Base-by-base conservation (phyloP, 1,284 basidiomycete species). In the Tranzscheliella williamsii region DNA sequence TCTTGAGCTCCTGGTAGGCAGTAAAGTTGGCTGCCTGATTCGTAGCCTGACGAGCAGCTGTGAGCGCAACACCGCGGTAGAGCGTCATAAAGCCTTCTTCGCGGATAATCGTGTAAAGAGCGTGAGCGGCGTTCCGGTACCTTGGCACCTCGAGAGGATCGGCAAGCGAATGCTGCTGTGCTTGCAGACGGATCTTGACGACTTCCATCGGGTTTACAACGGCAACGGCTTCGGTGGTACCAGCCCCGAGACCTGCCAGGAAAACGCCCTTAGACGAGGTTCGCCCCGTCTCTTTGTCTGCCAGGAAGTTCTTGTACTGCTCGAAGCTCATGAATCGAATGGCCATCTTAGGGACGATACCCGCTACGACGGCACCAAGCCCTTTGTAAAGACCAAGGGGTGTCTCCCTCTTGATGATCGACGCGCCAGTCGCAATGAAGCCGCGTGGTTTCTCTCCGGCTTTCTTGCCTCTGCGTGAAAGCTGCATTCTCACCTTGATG, bases 21-120 rank as follows among this genome's bases (percentile, higher is more conserved):
- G 94, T 98, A 74, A 99, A 99, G 80, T 98, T 98, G 47, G 91
- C 94, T 68, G 91, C 91, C 81, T 98, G 95, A 79, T 99, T 99
- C 20, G 94, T 99, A 11, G 95, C 93, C 82, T 98, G 95, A 42
- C 95, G 83, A 20, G 96, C 81, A 2, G 95, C 95, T 3, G 95
- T 98, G 38, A 98, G 83, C 9, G 73, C 78, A 22, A 98, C 94
- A 52, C 94, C 94, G 64, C 94, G 85, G 79, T 97, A 98, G 4
- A 98, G 83, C 1, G 94, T 86, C 47, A 81, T 68, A 43, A 90
- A 58, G 6, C 94, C 94, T 80, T 99, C 94, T 78, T 98, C 95
- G 42, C 89, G 85, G 39, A 98, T 80, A 69, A 99, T 97, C 34
- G 89, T 89, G 81, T 93, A 98, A 9, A 92, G 89, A 1, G 93